phyloP scores from a whole-genome alignment of 1,284 basidiomycete genomes.

The Ganoderma meredithae region DNA sequence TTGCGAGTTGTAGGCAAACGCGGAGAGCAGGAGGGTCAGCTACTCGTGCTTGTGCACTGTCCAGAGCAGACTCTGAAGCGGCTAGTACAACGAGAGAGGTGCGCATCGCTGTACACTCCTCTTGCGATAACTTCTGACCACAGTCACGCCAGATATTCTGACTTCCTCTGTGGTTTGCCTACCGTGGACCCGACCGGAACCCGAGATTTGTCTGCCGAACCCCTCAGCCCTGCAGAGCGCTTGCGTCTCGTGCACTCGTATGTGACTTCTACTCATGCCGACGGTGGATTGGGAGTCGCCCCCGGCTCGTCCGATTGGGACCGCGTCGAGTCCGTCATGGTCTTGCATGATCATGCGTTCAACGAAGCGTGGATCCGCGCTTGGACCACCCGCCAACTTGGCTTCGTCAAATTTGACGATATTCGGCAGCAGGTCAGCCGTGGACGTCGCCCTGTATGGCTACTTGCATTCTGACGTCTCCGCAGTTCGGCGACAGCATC shows the following conservation, averaged over 20 bases:
- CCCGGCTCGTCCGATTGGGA: constrained; percentile 77
- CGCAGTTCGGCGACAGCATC: constrained; percentile 86
- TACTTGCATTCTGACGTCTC: constrained; percentile 14
- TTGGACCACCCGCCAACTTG: constrained; percentile 69
- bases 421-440: constrained; percentile 64
- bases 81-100: constrained; percentile 82
- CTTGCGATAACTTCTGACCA: neutral
- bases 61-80: constrained; percentile 66
- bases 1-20: constrained; percentile 75
- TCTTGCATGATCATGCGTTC: constrained; percentile 84
- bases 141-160: constrained; percentile 55
- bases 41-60: constrained; percentile 85
- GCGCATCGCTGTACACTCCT: constrained; percentile 36
- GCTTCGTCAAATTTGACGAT: constrained; percentile 63
- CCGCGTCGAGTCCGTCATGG: constrained; percentile 80
- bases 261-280: constrained; percentile 71
- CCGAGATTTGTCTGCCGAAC: constrained; percentile 49
- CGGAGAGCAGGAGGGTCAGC: constrained; percentile 77
- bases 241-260: constrained; percentile 83
- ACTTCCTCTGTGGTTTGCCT: constrained; percentile 70
- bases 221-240: constrained; percentile 74
- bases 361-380: constrained; percentile 77
- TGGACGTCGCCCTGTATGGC: neutral
- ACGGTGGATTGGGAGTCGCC: constrained; percentile 83
- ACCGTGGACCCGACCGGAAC: constrained; percentile 56